Evolutionary conservation across 345 rosid genomes (phyloP).

Genomic region (Boechera stricta): DNA sequence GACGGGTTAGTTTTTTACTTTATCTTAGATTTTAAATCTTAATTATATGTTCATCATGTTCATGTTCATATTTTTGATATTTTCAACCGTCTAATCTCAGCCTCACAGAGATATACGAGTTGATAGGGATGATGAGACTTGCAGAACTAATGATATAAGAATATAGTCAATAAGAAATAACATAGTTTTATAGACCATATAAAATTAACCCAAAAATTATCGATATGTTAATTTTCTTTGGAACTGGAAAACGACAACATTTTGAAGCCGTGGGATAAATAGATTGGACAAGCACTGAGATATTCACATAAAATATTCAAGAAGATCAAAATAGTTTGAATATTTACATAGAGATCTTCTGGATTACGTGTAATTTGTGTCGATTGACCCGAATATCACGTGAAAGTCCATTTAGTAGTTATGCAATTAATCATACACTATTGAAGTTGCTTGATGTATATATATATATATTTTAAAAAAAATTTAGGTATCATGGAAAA

Average conservation of each 20-base stretch:
- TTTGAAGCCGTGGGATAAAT: conserved; percentile 10
- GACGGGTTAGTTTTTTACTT: conserved; percentile 67
- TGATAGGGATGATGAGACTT: too few species aligned
- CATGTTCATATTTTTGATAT: too few species aligned
- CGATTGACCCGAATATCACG: conserved; percentile 10
- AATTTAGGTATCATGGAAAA: conserved; percentile 69
- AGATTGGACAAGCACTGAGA: neutral
- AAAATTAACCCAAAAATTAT: too few species aligned
- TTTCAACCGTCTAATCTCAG: too few species aligned
- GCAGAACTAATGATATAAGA: too few species aligned
- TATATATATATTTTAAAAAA: too few species aligned
- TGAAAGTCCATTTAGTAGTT: neutral
- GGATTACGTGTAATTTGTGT: conserved; percentile 3
- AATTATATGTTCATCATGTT: neutral
- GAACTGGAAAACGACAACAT: conserved; percentile 28
- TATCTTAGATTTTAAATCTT: neutral
- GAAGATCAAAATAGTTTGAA: conserved; percentile 1
- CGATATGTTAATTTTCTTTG: neutral
- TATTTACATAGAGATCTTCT: neutral
- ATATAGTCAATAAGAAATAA: too few species aligned
- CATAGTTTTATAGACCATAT: too few species aligned
- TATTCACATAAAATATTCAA: neutral
- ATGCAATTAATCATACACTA: neutral
- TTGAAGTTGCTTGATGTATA: neutral
- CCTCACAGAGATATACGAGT: too few species aligned